Evolutionary conservation across 257 asterid species (phyloP), one percentile per base, ranked within the genome.

Genomic region (Nicotiana undulata): DNA sequence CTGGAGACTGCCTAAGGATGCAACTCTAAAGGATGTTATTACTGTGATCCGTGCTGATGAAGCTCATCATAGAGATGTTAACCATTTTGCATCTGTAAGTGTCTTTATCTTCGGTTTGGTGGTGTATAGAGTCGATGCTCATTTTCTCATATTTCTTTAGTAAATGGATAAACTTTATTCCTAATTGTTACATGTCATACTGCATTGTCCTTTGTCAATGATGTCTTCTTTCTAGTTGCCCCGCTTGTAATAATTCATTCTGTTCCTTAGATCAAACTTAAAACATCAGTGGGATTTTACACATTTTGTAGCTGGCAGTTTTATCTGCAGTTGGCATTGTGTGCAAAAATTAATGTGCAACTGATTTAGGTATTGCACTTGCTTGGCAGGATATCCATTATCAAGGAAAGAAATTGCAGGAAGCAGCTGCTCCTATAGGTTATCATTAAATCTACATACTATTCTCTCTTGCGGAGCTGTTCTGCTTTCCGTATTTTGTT

Each of bases 1-100:
- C 83, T 94, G 98, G 98, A 90, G 98, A 12, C 90, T 94, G 83
- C 96, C 95, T 1, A 86, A 88, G 77, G 88, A 90, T 82, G 94
- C 98, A 55, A 93, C 91, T 80, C 83, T 94, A 77, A 92, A 87
- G 89, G 97, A 93, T 83, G 98, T 91, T 61, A 85, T 94, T 75
- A 88, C 86, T 31, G 98, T 94, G 68, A 89, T 94, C 82, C 93
- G 96, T 46, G 98, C 98, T 46, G 98, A 94, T 82, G 98, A 94
- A 86, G 98, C 98, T 79, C 98, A 94, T 85, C 98, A 94, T 76
- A 94, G 98, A 11, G 98, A 94, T 77, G 98, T 94, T 90, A 94
- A 94, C 88, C 98, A 94, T 88, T 93, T 93, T 85, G 98, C 98
- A 80, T 93, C 98, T 15, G 98, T 94, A 81, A 91, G 96, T 86